Conservation (phyloP, 1,284 basidiomycete genomes). For the Pholiota adiposa region DNA sequence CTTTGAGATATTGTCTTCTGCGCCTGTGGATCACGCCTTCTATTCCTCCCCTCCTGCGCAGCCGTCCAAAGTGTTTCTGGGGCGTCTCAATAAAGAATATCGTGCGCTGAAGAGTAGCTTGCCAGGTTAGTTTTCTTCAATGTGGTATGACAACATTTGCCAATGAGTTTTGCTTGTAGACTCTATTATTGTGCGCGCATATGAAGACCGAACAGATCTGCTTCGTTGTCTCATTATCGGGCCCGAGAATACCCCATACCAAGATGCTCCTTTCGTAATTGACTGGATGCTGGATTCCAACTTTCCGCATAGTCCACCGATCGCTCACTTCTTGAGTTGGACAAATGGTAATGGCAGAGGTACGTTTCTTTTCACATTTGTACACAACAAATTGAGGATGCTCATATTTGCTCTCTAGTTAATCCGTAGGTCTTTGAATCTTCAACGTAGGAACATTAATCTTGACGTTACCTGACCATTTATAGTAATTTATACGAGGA, state of each 20-base stretch:
- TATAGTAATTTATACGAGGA: constrained; percentile 90
- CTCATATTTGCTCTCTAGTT: constrained; percentile 6
- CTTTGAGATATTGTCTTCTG: constrained; percentile 77
- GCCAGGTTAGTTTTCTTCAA: constrained; percentile 57
- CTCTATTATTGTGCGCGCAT: constrained; percentile 73
- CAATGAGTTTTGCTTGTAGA: constrained; percentile 42
- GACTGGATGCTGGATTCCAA: constrained; percentile 91
- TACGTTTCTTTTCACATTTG: constrained; percentile 35
- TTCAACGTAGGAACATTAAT: neutral
- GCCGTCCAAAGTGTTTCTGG: constrained; percentile 74
- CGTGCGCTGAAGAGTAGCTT: constrained; percentile 78
- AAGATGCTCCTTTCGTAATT: constrained; percentile 93
- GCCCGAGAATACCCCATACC: constrained; percentile 91
- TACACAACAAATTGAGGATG: neutral
- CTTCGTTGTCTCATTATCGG: constrained; percentile 90
- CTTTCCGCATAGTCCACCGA: constrained; percentile 87
- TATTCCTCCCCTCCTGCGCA: constrained; percentile 61
- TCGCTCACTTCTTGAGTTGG: constrained; percentile 92
- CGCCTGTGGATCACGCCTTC: constrained; percentile 84
- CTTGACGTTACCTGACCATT: constrained; percentile 1
- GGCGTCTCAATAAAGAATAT: constrained; percentile 83
- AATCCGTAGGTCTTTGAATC: neutral
- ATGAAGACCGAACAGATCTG: constrained; percentile 85
- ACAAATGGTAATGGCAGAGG: constrained; percentile 92
- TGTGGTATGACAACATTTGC: neutral